Conservation (phyloP, 192 early-diverging fungal species). For the Lobosporangium transversale region DNA sequence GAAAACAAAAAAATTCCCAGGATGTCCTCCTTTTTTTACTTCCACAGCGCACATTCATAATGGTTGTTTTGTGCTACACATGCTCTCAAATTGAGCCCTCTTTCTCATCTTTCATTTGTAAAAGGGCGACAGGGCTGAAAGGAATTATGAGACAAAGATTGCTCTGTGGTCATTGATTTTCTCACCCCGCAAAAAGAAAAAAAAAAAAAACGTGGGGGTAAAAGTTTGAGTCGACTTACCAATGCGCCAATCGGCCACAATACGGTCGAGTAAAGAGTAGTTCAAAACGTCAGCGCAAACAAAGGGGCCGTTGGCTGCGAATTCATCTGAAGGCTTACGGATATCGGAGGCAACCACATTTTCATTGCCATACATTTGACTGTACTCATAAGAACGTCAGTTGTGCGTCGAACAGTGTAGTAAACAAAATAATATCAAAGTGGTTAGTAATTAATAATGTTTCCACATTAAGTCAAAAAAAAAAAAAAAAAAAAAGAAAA, state of each 20-base stretch:
- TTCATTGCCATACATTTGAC: constrained; percentile 64
- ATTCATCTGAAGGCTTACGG: constrained; percentile 65
- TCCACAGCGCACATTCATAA: background rate
- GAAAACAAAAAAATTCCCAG: constrained; percentile 21
- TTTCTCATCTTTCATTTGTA: background rate
- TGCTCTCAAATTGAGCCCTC: constrained; percentile 5
- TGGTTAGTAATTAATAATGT: no score
- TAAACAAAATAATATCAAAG: no score
- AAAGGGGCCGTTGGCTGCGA: constrained; percentile 63
- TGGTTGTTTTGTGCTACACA: background rate
- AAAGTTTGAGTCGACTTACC: constrained; percentile 17
- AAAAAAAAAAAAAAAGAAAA: no score
- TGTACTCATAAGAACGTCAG: no score
- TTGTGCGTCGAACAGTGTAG: no score
- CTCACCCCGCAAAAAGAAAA: background rate
- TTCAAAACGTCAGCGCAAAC: constrained; percentile 75
- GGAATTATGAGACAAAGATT: background rate
- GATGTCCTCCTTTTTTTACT: background rate
- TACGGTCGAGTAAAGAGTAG: constrained; percentile 68
- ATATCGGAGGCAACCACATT: constrained; percentile 75
- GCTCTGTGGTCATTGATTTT: background rate
- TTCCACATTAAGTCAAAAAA: no score
- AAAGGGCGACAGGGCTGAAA: background rate
- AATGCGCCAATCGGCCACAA: constrained; percentile 71
- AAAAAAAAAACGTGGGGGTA: constrained; percentile 1